Base-by-base conservation (phyloP, 345 rosid genomes). In the Citrus unshiu region DNA sequence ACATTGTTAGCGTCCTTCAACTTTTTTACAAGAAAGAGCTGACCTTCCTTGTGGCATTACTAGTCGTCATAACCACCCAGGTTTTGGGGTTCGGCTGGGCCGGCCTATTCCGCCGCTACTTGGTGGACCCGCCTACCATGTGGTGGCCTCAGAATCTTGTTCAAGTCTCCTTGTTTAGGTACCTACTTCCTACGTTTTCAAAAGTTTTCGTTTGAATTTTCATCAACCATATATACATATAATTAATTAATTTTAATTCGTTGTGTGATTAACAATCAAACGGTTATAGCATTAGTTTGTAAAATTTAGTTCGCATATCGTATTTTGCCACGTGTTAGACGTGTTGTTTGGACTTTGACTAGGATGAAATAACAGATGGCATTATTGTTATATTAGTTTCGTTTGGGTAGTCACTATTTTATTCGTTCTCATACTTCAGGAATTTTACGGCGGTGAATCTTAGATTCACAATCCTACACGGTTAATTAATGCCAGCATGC, bases 131-230 rank as follows among this genome's bases (percentile, higher is more conserved):
- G 1, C 90, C 93, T n/a, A 81, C 90, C 14, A 91, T 91, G 95
- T 91, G 95, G 95, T 91, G 95, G 95, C 95, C 93, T 24, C 95
- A 89, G 75, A 91, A 91, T 76, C 84, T 91, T 8, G 93, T 91
- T 62, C 95, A 91, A 69, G 93, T 91, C 22, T 91, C 95, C 5
- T 87, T 91, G 27, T 91, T 89, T 79, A 85, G 95, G 95, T 89
- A 68, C 56, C 75, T 29, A 25, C 25, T 25, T 25, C 25, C 25
- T 25, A 1, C 19, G 4, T 29, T 16, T 4, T 29, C 5, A 9
- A 14, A 8, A 4, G 67, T 27, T 29, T 7, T 29, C 22, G 6
- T 63, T 34, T 29, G 24, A 61, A 12, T 43, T 43, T 10, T 40
- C 3, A 40, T 40, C 49, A 32, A 9, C 0, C 46, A 40, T 9